These are phyloP conservation scores for Pinus taeda DNA, from an alignment of 75 land plant genomes.

Conservation along the genomic window DNA sequence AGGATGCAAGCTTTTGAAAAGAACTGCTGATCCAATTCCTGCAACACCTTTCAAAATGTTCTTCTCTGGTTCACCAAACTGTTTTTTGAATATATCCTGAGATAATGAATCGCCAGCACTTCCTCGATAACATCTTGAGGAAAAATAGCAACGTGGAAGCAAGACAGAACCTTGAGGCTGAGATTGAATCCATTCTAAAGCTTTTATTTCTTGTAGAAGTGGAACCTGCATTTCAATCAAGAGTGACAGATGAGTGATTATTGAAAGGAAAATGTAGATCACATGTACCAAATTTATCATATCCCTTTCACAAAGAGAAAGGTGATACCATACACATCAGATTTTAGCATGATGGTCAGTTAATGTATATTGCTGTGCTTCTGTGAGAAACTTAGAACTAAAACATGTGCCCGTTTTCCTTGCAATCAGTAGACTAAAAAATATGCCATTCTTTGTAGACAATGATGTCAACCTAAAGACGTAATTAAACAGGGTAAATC, in stretches of 20 bases:
- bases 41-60: slow-evolving; percentile 54
- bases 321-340: not conserved
- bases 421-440: not conserved
- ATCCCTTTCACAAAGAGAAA: not conserved
- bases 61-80: slow-evolving; percentile 12
- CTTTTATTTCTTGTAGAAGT: slow-evolving; percentile 50
- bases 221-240: slow-evolving; percentile 55
- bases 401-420: not conserved
- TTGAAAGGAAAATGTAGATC: not conserved
- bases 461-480: not conserved
- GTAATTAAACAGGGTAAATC: not conserved
- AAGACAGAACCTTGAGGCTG: slow-evolving; percentile 28
- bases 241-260: not conserved
- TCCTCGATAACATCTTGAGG: slow-evolving; percentile 37
- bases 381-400: not conserved
- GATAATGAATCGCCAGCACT: slow-evolving; percentile 2
- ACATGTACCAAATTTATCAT: not conserved
- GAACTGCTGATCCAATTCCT: slow-evolving; percentile 83
- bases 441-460: not conserved
- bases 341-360: not conserved
- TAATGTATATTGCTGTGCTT: not conserved
- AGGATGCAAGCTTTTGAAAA: slow-evolving; percentile 49
- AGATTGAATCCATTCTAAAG: slow-evolving; percentile 75
- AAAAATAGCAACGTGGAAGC: slow-evolving; percentile 77
- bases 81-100: not conserved